phyloP scores from a whole-genome alignment of 306 rosid genomes.

The Neltuma alba region DNA sequence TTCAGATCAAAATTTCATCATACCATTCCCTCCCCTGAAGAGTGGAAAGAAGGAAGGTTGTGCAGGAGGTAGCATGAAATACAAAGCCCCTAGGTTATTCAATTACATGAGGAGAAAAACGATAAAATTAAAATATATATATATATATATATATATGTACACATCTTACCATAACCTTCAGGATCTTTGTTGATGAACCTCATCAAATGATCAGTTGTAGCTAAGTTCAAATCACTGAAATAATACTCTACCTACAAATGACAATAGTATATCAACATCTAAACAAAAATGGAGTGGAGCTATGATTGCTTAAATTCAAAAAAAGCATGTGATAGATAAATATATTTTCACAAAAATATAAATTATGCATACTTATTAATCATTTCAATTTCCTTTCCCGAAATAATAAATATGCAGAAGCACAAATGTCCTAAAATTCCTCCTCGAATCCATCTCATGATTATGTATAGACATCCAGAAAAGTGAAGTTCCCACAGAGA shows the following conservation, averaged over 20 bases:
- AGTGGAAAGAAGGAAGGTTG: conserved; percentile 4
- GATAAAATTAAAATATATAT: conserved; percentile 29
- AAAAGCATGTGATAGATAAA: conserved; percentile 14
- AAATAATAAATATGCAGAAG: conserved; percentile 1
- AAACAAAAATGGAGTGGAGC: conserved; percentile 34
- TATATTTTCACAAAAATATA: conserved; percentile 6
- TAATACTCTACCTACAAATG: conserved; percentile 93
- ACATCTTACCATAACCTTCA: conserved; percentile 83
- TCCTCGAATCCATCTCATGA: conserved; percentile 11
- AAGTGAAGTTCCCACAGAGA: too few relatives aligned
- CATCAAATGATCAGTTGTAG: conserved; percentile 97
- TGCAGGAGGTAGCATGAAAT: conserved; percentile 30
- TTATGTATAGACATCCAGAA: background rate
- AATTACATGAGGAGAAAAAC: background rate
- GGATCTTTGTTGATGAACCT: conserved; percentile 94
- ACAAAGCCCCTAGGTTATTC: conserved; percentile 9
- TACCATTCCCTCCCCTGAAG: conserved; percentile 24
- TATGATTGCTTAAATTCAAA: conserved; percentile 3
- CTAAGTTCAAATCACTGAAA: conserved; percentile 94
- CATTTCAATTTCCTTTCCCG: conserved; percentile 15
- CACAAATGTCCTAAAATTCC: conserved; percentile 10
- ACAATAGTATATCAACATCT: conserved; percentile 16
- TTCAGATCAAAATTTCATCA: conserved; percentile 20
- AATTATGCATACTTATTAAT: background rate
- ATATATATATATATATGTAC: too few relatives aligned